phyloP scores from a whole-genome alignment of 345 rosid genomes.

The Melaleuca alternifolia region DNA sequence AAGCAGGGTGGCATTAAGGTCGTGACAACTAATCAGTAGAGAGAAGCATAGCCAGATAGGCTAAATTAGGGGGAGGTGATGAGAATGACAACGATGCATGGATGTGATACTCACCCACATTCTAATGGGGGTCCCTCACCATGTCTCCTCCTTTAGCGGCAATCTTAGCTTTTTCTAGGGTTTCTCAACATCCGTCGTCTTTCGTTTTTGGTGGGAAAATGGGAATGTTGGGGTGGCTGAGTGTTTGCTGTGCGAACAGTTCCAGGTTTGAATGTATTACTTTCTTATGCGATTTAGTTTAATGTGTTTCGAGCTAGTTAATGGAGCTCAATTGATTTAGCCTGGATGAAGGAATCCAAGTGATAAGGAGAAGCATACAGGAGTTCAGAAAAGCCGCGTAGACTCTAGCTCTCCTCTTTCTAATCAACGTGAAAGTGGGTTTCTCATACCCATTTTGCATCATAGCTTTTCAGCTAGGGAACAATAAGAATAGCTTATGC shows the following conservation, averaged over 20 bases:
- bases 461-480: not conserved
- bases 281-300: not conserved
- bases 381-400: not conserved
- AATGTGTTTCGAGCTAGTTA: not conserved
- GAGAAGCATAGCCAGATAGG: not conserved
- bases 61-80: not conserved
- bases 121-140: conserved; percentile 17
- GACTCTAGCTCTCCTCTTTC: not conserved
- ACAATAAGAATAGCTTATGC: not conserved
- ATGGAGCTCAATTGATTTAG: not conserved
- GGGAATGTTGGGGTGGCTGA: not conserved
- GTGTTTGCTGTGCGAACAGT: not conserved
- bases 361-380: not conserved
- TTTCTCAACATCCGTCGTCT: conserved; percentile 7
- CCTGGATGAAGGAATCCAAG: not conserved
- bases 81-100: conserved; percentile 29
- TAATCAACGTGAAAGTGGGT: not conserved
- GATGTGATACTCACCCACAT: conserved; percentile 29
- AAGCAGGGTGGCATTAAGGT: not conserved
- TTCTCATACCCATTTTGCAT: not conserved
- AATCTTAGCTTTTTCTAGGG: conserved; percentile 21
- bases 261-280: not conserved
- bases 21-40: not conserved
- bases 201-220: not conserved
- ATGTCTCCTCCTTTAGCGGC: conserved; percentile 28